A percentile compares a stretch with the other conserved stretches of the same genome.
phyloP scores from a whole-genome alignment of 2,329 filamentous ascomycete species.

The Fusarium hostae region DNA sequence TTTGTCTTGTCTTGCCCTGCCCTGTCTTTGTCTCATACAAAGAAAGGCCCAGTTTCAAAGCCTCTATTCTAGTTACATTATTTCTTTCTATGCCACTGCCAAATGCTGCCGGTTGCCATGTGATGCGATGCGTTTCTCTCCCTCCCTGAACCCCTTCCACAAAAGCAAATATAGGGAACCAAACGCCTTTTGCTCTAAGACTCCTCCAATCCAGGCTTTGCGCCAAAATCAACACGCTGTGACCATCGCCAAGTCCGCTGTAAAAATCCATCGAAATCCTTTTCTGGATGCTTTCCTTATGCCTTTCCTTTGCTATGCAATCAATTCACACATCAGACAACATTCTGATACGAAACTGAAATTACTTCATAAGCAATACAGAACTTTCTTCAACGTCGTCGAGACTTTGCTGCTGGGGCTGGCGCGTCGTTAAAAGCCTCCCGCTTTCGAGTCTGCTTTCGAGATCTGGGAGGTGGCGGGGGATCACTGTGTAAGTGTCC shows the following conservation, averaged over 20 bases:
- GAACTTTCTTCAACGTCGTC: slow-evolving; percentile 41
- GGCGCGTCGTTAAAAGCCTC: slow-evolving; percentile 53
- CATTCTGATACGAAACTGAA: not conserved
- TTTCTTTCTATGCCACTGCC: slow-evolving; percentile 21
- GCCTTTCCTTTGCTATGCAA: slow-evolving; percentile 20
- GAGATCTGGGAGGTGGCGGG: slow-evolving; percentile 61
- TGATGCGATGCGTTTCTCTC: slow-evolving; percentile 17
- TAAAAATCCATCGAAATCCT: slow-evolving; percentile 14
- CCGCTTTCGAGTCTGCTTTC: slow-evolving; percentile 64
- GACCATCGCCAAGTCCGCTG: slow-evolving; percentile 1
- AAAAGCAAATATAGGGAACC: slow-evolving; percentile 22
- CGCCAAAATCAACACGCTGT: slow-evolving; percentile 20
- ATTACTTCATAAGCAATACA: not conserved
- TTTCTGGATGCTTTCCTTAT: slow-evolving; percentile 9
- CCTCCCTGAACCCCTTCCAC: slow-evolving; percentile 6
- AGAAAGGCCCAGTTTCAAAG: slow-evolving; percentile 6
- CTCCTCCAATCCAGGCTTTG: slow-evolving; percentile 25
- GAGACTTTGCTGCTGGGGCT: slow-evolving; percentile 46
- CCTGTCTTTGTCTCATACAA: slow-evolving; percentile 17
- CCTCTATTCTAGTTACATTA: slow-evolving; percentile 30
- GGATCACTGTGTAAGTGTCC: slow-evolving; percentile 68
- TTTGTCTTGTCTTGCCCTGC: not conserved
- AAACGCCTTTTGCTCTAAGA: slow-evolving; percentile 42
- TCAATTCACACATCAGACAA: not conserved
- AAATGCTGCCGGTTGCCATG: slow-evolving; percentile 30